Conservation (phyloP, 1,284 basidiomycete species). For the Fistulinella cinereoalba region DNA sequence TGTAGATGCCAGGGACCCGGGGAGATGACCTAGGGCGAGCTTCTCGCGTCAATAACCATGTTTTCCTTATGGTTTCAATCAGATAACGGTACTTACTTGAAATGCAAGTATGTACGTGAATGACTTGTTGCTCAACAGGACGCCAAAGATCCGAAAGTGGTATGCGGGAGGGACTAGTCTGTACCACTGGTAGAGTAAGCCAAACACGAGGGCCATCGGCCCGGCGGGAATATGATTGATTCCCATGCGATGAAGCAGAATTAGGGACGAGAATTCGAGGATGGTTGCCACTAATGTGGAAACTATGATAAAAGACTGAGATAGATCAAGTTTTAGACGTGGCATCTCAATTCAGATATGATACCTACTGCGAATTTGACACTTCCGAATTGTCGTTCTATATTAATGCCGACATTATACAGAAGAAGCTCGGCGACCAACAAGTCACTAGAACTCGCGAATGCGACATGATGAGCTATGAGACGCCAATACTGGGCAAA, state of each 20-base stretch:
- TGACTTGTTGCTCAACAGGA: conserved; percentile 74
- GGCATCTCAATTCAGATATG: neutral
- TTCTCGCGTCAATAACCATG: conserved; percentile 30
- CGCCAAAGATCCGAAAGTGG: conserved; percentile 69
- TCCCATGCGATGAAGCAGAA: conserved; percentile 61
- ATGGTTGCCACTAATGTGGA: conserved; percentile 64
- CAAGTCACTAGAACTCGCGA: conserved; percentile 82
- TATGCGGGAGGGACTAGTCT: conserved; percentile 77
- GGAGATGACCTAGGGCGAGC: conserved; percentile 67
- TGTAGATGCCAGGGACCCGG: conserved; percentile 60
- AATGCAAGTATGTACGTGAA: conserved; percentile 65
- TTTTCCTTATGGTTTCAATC: neutral
- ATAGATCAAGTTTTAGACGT: neutral
- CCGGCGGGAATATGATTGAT: conserved; percentile 76
- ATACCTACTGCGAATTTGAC: conserved; percentile 82
- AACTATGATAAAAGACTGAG: conserved; percentile 72
- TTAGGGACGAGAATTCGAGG: conserved; percentile 60
- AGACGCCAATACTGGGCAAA: conserved; percentile 80
- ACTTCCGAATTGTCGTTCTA: conserved; percentile 86
- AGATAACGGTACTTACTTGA: conserved; percentile 46
- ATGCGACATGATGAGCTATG: conserved; percentile 71
- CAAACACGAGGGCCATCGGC: conserved; percentile 68
- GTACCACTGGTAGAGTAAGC: conserved; percentile 77
- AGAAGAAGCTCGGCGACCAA: conserved; percentile 75
- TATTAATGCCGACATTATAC: conserved; percentile 67